Conservation (phyloP, 495 filamentous ascomycete genomes). For the Daldinia bambusicola region DNA sequence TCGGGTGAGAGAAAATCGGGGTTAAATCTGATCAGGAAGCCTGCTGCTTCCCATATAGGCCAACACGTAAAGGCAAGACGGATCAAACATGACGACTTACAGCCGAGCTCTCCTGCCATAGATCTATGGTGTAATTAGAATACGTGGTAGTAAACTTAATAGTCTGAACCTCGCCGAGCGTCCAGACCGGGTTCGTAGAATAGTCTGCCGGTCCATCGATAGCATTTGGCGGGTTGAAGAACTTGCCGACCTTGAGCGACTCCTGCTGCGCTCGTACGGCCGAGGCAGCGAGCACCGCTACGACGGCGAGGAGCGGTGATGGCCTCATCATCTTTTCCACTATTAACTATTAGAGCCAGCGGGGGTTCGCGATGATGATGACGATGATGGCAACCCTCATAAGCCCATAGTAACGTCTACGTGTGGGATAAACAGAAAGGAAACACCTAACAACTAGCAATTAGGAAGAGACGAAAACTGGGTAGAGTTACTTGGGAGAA, state of each 20-base stretch:
- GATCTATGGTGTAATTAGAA: conserved; percentile 33
- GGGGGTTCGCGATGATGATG: background rate
- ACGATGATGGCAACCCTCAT: background rate
- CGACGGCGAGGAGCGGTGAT: conserved; percentile 1
- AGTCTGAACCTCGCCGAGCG: conserved; percentile 27
- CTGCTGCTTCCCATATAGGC: background rate
- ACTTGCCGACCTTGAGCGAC: conserved; percentile 14
- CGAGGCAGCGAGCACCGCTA: conserved; percentile 1
- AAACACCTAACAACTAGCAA: background rate
- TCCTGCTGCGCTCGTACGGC: conserved; percentile 11
- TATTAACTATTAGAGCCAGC: background rate
- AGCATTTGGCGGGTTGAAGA: conserved; percentile 30
- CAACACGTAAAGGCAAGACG: background rate
- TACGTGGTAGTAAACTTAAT: conserved; percentile 42
- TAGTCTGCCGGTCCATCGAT: conserved; percentile 10
- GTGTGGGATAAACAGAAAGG: conserved; percentile 6
- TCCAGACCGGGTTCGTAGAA: conserved; percentile 33
- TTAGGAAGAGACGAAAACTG: background rate
- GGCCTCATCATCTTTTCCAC: conserved; percentile 6
- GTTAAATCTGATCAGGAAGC: background rate
- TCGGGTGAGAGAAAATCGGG: background rate
- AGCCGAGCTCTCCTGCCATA: conserved; percentile 36
- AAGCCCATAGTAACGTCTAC: background rate
- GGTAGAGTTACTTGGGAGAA: background rate
- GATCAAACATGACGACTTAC: background rate